Evolutionary conservation across 495 filamentous ascomycete genomes (phyloP).

Genomic region (Patellaria atrata): DNA sequence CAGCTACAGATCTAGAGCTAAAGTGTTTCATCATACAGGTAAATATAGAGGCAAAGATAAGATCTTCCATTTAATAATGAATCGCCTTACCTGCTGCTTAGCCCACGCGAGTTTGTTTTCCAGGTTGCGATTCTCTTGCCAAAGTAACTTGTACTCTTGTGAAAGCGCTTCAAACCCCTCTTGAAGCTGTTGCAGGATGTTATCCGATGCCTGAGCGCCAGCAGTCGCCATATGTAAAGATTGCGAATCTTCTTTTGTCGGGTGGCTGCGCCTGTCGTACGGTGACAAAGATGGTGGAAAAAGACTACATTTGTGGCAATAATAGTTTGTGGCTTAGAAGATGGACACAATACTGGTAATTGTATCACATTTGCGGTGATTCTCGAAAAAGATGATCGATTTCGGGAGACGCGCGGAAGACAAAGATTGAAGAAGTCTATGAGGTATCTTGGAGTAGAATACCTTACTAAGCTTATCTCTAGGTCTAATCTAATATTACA

Average conservation of each 20-base stretch:
- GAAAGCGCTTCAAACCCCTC: conserved; percentile 26
- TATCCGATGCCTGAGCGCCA: background rate
- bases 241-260: background rate
- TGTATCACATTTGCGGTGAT: too few species aligned
- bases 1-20: conserved; percentile 65
- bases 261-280: background rate
- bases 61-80: too few species aligned
- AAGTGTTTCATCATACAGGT: conserved; percentile 41
- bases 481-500: too few species aligned
- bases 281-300: too few species aligned
- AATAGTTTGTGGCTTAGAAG: too few species aligned
- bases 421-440: too few species aligned
- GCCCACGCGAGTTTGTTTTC: conserved; percentile 25
- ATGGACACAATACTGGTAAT: too few species aligned
- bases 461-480: too few species aligned
- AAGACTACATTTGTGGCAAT: too few species aligned
- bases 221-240: conserved; percentile 1
- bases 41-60: background rate
- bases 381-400: too few species aligned
- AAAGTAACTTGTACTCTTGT: conserved; percentile 25
- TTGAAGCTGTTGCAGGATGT: conserved; percentile 20
- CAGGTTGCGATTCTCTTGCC: conserved; percentile 21
- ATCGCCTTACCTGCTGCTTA: conserved; percentile 27
- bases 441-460: too few species aligned
- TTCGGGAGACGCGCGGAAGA: too few species aligned